Percentiles rank a stretch among this genome's conserved stretches.
phyloP scores from a whole-genome alignment of 768 basidiomycete genomes.

The Boletellus sp. region DNA sequence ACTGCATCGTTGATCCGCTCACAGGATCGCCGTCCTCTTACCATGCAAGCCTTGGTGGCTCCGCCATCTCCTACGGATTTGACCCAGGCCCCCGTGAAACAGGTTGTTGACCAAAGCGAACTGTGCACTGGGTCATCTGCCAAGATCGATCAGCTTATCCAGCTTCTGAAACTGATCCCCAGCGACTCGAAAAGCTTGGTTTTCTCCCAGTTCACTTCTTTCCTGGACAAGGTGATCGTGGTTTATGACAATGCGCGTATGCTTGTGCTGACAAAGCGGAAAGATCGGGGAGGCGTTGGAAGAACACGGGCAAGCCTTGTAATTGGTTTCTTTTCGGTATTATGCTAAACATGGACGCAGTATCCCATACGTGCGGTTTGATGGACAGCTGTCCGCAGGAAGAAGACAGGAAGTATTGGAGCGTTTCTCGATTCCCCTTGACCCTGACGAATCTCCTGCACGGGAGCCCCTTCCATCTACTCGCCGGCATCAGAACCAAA shows the following conservation, averaged over 20 bases:
- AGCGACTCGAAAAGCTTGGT: constrained; percentile 75
- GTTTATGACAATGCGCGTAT: neutral
- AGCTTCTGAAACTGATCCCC: constrained; percentile 68
- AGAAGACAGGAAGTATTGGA: constrained; percentile 74
- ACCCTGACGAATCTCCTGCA: constrained; percentile 27
- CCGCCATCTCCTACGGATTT: constrained; percentile 64
- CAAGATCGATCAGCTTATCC: constrained; percentile 79
- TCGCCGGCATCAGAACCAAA: constrained; percentile 3
- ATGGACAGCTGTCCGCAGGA: constrained; percentile 81
- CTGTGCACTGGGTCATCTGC: constrained; percentile 63
- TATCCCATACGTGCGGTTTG: constrained; percentile 76
- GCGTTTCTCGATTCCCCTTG: constrained; percentile 67
- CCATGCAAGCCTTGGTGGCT: constrained; percentile 54
- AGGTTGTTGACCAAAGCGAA: constrained; percentile 39
- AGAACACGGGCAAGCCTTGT: constrained; percentile 49
- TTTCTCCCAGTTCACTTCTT: constrained; percentile 87
- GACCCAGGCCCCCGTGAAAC: constrained; percentile 52
- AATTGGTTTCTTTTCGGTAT: neutral
- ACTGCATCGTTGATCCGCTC: constrained; percentile 1
- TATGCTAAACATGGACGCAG: constrained; percentile 33
- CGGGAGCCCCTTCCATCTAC: constrained; percentile 14
- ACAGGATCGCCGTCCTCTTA: constrained; percentile 68
- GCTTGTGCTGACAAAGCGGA: neutral
- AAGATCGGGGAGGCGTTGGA: constrained; percentile 71
- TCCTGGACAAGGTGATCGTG: constrained; percentile 64